These are phyloP conservation scores for Boletus pseudopeckii DNA, from an alignment of 768 basidiomycete genomes.

Conservation along the genomic window DNA sequence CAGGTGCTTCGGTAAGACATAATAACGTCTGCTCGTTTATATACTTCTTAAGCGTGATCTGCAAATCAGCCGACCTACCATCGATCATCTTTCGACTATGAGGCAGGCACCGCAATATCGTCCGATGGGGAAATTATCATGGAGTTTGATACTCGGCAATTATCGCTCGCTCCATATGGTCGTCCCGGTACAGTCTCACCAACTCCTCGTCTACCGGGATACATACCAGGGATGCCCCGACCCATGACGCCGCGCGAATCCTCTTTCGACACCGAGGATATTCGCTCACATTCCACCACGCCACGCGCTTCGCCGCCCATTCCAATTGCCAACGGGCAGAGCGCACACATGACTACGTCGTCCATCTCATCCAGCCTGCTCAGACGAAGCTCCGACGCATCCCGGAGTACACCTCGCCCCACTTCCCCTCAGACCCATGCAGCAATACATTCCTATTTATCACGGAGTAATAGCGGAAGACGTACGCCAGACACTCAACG, in stretches of 20 bases:
- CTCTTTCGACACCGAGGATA: slow-evolving; percentile 64
- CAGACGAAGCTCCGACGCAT: slow-evolving; percentile 56
- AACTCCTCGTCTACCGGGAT: slow-evolving; percentile 64
- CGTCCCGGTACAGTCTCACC: slow-evolving; percentile 51
- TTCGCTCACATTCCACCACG: slow-evolving; percentile 65
- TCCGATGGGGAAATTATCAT: slow-evolving; percentile 52
- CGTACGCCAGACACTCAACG: slow-evolving; percentile 56
- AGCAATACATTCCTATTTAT: slow-evolving; percentile 46
- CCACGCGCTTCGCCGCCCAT: slow-evolving; percentile 75
- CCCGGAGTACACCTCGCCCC: slow-evolving; percentile 46
- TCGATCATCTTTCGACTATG: slow-evolving; percentile 42
- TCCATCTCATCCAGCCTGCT: slow-evolving; percentile 37
- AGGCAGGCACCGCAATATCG: slow-evolving; percentile 69
- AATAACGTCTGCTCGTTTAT: slow-evolving; percentile 5
- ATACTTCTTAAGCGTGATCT: slow-evolving; percentile 19
- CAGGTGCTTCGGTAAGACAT: slow-evolving; percentile 25
- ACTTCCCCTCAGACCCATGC: slow-evolving; percentile 44
- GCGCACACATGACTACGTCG: slow-evolving; percentile 35
- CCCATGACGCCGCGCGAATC: slow-evolving; percentile 85
- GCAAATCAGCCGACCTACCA: slow-evolving; percentile 25
- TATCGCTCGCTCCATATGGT: slow-evolving; percentile 56
- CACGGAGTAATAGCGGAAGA: slow-evolving; percentile 59
- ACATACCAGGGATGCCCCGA: slow-evolving; percentile 86
- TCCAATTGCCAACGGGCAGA: slow-evolving; percentile 33
- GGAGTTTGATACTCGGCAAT: slow-evolving; percentile 48